These are phyloP conservation scores for Lodderomyces pseudojiufengensis DNA, from an alignment of 1,139 yeast genomes.

Conservation along the genomic window DNA sequence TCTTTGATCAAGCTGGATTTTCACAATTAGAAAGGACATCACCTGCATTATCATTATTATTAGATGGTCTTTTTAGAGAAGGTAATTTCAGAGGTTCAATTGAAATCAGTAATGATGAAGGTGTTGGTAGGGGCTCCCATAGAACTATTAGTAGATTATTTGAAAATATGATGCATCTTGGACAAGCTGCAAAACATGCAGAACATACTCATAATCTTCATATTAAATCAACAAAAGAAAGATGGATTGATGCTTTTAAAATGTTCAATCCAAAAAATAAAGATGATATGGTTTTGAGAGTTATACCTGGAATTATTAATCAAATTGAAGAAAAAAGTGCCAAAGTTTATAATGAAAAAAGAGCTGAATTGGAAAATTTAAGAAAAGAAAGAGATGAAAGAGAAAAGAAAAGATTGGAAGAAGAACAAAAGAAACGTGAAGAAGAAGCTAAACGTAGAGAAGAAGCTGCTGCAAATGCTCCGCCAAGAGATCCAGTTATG, in stretches of 20 bases:
- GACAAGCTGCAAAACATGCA: slow-evolving; percentile 10
- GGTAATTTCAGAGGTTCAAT: slow-evolving; percentile 16
- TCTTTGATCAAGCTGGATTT: slow-evolving; percentile 13
- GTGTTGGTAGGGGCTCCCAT: slow-evolving; percentile 2
- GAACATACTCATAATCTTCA: slow-evolving; percentile 23
- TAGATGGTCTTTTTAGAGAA: slow-evolving; percentile 16
- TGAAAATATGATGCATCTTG: slow-evolving; percentile 24
- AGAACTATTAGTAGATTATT: slow-evolving; percentile 27
- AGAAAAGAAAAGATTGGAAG: slow-evolving; percentile 27
- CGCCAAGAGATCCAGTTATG: slow-evolving; percentile 48
- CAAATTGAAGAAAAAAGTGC: slow-evolving; percentile 49
- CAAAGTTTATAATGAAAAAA: slow-evolving; percentile 24
- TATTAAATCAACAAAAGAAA: slow-evolving; percentile 57
- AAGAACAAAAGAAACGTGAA: slow-evolving; percentile 31
- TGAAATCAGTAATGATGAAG: slow-evolving; percentile 18
- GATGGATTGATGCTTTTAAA: slow-evolving; percentile 65
- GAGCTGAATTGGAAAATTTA: slow-evolving; percentile 26
- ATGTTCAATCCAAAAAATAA: slow-evolving; percentile 45
- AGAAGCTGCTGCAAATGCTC: slow-evolving; percentile 19
- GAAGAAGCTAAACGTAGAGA: slow-evolving; percentile 38
- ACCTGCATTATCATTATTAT: slow-evolving; percentile 15
- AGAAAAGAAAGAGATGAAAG: slow-evolving; percentile 30
- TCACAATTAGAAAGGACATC: slow-evolving; percentile 13
- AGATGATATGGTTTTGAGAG: slow-evolving; percentile 38
- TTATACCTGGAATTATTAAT: slow-evolving; percentile 52